Evolutionary conservation across 2,329 filamentous ascomycete genomes (phyloP), one percentile per base, ranked within the genome.

Genomic region (Neonectria magnoliae): DNA sequence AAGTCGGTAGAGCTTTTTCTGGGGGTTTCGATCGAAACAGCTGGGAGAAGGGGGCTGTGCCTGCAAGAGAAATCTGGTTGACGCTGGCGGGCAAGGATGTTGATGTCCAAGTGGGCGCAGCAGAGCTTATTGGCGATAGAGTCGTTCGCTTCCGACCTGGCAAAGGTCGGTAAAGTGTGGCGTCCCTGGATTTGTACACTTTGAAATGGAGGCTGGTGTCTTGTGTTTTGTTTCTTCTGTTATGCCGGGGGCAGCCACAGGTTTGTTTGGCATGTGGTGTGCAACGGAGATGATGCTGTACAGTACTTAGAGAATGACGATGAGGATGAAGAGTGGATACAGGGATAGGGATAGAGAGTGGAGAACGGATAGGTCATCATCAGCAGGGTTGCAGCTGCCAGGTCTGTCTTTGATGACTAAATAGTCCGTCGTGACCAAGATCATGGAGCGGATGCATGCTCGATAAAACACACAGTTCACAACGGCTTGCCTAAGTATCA

Each of bases 81-180:
- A 38, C 31, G 31, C 4, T 22, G 51, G 29, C 27, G 33, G 50
- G 31, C 53, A 65, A 62, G 38, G 57, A n/a, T 42, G 53, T 27
- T 29, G 52, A 55, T 67, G 57, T 57, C 36, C 47, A 62, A 60
- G 68, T 64, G 68, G 71, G 71, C 71, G 68, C 61, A 73, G 71
- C 60, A 69, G 67, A 73, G 71, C 71, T 73, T 73, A 71, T 70
- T 66, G 61, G 44, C 52, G 67, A 73, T 73, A 73, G 36, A 73
- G 67, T 71, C 57, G 50, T 65, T 56, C 64, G 56, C 60, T 53
- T 62, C 69, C 66, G 71, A 68, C 71, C 72, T 73, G 71, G 71
- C 71, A 65, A 16, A 36, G 42, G 38, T 42, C 54, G 52, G 42
- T 31, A 29, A 20, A 27, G 57, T 51, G 45, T 57, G 59, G 59